Conservation (phyloP, 2,329 filamentous ascomycete species). For the Exophiala oligosperma region DNA sequence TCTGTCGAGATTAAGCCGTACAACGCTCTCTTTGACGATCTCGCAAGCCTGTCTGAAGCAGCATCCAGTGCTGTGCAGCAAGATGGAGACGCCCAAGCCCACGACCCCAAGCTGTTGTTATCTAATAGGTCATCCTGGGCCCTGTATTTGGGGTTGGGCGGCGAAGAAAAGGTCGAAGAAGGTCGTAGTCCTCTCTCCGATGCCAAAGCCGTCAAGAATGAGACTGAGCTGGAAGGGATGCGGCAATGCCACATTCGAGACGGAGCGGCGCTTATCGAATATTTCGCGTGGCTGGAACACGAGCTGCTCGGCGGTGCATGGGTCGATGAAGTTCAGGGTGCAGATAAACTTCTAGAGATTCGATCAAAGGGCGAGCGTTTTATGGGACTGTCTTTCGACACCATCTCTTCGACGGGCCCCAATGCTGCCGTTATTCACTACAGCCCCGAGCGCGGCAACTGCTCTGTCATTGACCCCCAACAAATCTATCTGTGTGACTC, state of each 20-base stretch:
- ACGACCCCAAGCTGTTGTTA: conserved; percentile 71
- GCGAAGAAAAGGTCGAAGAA: conserved; percentile 82
- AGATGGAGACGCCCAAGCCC: conserved; percentile 35
- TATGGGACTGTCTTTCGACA: conserved; percentile 88
- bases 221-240: conserved; percentile 88
- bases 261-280: conserved; percentile 85
- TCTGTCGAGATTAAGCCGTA: conserved; percentile 80
- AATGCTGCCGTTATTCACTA: conserved; percentile 97
- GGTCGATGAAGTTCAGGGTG: conserved; percentile 86
- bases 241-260: conserved; percentile 89
- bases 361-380: conserved; percentile 67
- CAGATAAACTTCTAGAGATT: conserved; percentile 77
- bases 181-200: conserved; percentile 83
- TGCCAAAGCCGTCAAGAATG: conserved; percentile 92
- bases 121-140: conserved; percentile 94
- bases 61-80: conserved; percentile 38
- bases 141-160: conserved; percentile 80
- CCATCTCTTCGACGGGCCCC: conserved; percentile 90
- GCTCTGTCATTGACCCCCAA: conserved; percentile 78
- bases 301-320: conserved; percentile 72
- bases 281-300: conserved; percentile 95
- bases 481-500: conserved; percentile 95
- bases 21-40: conserved; percentile 74
- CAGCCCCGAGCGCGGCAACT: conserved; percentile 79
- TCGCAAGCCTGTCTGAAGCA: conserved; percentile 61